A percentile compares a stretch with the other conserved stretches of the same genome.
Conservation (phyloP, 768 basidiomycete species). For the Multifurca ochricompacta region DNA sequence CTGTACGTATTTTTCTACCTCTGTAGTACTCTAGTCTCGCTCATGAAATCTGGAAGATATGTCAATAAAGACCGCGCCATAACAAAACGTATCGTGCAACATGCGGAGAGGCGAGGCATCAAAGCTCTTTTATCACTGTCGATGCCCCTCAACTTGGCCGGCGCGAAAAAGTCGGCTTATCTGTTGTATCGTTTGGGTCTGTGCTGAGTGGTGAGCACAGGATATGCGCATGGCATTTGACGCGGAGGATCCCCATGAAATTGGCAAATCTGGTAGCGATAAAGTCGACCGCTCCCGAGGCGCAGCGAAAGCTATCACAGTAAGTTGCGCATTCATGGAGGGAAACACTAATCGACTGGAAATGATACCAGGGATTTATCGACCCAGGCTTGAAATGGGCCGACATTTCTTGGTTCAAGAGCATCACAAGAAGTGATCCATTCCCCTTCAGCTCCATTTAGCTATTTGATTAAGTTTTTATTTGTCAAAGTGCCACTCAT, state of each 20-base stretch:
- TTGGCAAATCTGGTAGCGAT: conserved; percentile 38
- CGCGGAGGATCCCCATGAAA: conserved; percentile 59
- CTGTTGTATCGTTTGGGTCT: not conserved
- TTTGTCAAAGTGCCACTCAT: conserved; percentile 44
- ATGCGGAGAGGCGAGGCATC: conserved; percentile 85
- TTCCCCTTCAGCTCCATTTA: not conserved
- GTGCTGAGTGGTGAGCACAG: conserved; percentile 26
- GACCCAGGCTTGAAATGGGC: conserved; percentile 86
- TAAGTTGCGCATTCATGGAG: conserved; percentile 30
- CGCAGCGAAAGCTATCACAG: conserved; percentile 89
- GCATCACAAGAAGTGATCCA: conserved; percentile 45
- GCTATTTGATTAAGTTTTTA: not conserved
- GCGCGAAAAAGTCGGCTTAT: conserved; percentile 58
- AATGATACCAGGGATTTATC: conserved; percentile 67
- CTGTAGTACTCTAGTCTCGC: not conserved
- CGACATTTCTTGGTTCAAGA: conserved; percentile 61
- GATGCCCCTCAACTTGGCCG: conserved; percentile 95
- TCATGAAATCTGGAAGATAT: conserved; percentile 42
- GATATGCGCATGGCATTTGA: conserved; percentile 98
- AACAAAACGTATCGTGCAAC: conserved; percentile 80
- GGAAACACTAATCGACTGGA: not conserved
- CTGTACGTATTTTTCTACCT: conserved; percentile 38
- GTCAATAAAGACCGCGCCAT: conserved; percentile 87
- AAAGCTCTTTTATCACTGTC: conserved; percentile 92
- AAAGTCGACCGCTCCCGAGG: conserved; percentile 79